Evolutionary conservation across 202 grass and related monocot genomes (phyloP).

Genomic region (Carex sylvatica): DNA sequence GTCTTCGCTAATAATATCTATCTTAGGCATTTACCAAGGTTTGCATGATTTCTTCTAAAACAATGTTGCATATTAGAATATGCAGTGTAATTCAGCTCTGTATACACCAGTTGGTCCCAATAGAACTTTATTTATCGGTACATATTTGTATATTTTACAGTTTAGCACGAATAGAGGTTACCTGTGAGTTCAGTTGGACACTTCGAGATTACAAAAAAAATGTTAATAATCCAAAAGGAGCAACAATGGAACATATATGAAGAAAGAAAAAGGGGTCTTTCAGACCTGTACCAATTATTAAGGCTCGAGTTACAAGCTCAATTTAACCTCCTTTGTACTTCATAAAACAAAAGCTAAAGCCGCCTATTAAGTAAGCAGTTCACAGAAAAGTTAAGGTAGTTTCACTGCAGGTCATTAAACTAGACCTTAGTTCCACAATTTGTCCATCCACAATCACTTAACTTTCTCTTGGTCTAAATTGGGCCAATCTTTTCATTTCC

Average conservation of each 20-base stretch:
- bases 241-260: neutral
- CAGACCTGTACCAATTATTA: neutral
- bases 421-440: neutral
- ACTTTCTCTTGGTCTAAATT: neutral
- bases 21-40: neutral
- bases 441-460: neutral
- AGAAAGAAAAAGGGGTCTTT: neutral
- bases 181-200: neutral
- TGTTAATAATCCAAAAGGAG: neutral
- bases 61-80: neutral
- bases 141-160: neutral
- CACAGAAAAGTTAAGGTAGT: neutral
- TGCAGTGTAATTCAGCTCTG: neutral
- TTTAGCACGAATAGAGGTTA: neutral
- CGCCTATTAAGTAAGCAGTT: neutral
- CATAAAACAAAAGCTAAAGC: conserved; percentile 3
- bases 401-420: conserved; percentile 10
- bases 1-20: neutral
- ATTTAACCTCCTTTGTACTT: neutral
- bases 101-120: neutral
- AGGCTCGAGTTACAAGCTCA: neutral
- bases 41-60: neutral
- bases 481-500: neutral
- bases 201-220: neutral
- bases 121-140: neutral